Percentiles rank a stretch among this genome's conserved stretches.
These are phyloP conservation scores for Cyclotella atomus DNA, from an alignment of 108 stramenopile genomes.

Conservation along the genomic window DNA sequence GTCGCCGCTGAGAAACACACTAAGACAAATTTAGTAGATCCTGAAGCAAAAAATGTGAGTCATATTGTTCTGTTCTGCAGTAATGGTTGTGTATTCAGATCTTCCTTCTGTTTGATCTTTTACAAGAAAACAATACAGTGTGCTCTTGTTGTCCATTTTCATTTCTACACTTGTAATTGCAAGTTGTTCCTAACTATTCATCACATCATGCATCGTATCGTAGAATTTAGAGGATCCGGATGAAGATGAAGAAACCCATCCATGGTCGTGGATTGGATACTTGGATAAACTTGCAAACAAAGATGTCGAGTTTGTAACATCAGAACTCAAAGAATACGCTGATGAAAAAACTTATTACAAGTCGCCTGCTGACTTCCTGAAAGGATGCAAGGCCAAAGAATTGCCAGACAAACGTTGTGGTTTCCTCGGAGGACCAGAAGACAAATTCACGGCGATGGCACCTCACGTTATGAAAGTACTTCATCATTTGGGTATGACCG, in stretches of 20 bases:
- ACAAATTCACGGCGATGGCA: not conserved
- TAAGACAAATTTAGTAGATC: no score
- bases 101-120: no score
- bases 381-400: not conserved
- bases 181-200: not conserved
- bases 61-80: no score
- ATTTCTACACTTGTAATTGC: no score
- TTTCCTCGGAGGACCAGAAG: not conserved
- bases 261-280: not conserved
- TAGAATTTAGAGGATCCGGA: no score
- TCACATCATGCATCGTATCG: not conserved
- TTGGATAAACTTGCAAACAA: not conserved
- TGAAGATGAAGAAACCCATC: not conserved
- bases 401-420: not conserved
- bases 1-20: no score
- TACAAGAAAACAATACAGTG: no score
- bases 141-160: no score
- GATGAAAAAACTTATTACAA: not conserved
- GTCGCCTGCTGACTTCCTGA: not conserved
- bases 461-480: not conserved
- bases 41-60: no score
- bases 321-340: not conserved
- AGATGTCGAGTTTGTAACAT: not conserved
- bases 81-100: no score
- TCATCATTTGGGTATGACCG: not conserved